phyloP scores from a whole-genome alignment of 306 rosid genomes.

The Senna siamea region DNA sequence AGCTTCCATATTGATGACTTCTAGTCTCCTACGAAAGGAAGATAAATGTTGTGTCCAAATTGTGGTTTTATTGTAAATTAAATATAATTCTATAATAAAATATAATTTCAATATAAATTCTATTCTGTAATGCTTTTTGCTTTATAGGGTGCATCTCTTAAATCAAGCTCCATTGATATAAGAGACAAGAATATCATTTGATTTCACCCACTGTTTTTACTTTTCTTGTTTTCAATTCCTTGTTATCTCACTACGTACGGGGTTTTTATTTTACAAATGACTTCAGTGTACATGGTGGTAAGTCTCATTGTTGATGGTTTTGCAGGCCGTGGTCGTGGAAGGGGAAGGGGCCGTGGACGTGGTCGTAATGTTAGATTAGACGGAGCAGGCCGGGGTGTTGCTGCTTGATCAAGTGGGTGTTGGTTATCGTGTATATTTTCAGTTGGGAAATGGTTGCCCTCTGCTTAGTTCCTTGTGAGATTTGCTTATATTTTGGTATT shows the following conservation, averaged over 20 bases:
- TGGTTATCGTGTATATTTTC: conserved; percentile 41
- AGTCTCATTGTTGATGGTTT: conserved; percentile 32
- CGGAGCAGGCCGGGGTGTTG: conserved; percentile 57
- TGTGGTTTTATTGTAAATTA: not conserved
- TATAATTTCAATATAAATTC: not conserved
- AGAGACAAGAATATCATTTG: not conserved
- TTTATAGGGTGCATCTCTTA: not conserved
- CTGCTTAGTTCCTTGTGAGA: conserved; percentile 50
- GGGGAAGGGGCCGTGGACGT: conserved; percentile 77
- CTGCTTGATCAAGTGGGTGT: conserved; percentile 54
- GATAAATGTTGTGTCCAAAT: conserved; percentile 12
- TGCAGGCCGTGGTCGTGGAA: conserved; percentile 76
- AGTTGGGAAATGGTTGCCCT: conserved; percentile 53
- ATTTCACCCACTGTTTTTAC: not conserved
- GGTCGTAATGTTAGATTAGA: conserved; percentile 55
- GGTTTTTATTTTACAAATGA: not conserved
- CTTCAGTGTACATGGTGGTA: not conserved
- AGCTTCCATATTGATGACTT: conserved; percentile 32
- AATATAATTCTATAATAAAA: too few relatives aligned
- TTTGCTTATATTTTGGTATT: conserved; percentile 44
- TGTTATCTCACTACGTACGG: conserved; percentile 12
- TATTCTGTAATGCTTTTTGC: conserved; percentile 23
- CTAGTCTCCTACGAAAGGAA: conserved; percentile 5
- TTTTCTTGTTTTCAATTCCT: not conserved
- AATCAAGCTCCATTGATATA: not conserved